Conservation (phyloP, 148 eudicot genomes). For the Vaccinium darrowii region DNA sequence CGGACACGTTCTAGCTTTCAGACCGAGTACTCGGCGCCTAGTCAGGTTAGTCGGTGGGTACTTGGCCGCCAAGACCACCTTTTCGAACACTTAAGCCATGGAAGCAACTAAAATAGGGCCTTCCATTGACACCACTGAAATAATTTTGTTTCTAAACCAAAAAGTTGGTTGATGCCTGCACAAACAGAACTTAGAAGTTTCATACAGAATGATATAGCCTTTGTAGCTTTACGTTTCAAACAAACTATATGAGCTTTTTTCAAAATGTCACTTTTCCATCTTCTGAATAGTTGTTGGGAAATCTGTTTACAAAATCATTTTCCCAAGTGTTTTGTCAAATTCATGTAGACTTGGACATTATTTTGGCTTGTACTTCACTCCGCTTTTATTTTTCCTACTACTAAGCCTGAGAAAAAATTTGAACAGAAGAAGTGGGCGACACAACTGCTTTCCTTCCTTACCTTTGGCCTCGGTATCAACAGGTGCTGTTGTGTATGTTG, state of each 20-base stretch:
- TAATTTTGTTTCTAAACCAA: not conserved
- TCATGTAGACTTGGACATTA: too few species aligned
- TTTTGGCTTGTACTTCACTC: not conserved
- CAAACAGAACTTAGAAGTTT: not conserved
- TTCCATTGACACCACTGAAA: not conserved
- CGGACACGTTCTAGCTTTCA: too few species aligned
- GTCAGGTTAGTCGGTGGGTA: too few species aligned
- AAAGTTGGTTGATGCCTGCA: not conserved
- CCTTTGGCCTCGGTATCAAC: slow-evolving; percentile 97
- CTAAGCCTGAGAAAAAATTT: slow-evolving; percentile 16
- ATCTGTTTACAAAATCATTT: not conserved
- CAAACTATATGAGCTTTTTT: not conserved
- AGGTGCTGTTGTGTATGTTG: slow-evolving; percentile 89
- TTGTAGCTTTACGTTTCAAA: not conserved
- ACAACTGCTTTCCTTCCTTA: slow-evolving; percentile 89
- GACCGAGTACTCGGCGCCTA: too few species aligned
- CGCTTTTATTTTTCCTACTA: not conserved
- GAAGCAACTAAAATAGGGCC: not conserved
- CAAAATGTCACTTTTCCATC: not conserved
- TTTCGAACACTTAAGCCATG: not conserved
- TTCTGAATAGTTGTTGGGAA: not conserved
- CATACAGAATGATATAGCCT: not conserved
- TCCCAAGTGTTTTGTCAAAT: too few species aligned
- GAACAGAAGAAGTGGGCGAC: slow-evolving; percentile 93
- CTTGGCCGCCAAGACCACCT: too few species aligned